These are phyloP conservation scores for Naumovozyma dairenensis DNA, from an alignment of 805 yeast species.

Conservation along the genomic window DNA sequence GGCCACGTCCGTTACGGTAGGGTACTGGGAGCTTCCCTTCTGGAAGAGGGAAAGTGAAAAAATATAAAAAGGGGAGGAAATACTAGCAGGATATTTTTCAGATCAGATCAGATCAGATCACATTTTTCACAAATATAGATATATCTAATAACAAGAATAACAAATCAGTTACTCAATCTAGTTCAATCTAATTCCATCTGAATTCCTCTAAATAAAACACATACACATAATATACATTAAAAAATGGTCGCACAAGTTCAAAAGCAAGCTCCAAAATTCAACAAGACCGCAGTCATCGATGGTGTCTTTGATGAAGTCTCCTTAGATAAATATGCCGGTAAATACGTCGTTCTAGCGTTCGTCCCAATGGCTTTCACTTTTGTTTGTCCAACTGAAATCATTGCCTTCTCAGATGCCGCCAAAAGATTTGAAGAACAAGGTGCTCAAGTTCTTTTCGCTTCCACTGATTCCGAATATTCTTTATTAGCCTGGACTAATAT, in stretches of 20 bases:
- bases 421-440: conserved; percentile 81
- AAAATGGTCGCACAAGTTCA: conserved; percentile 86
- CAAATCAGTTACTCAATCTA: no score
- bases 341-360: conserved; percentile 95
- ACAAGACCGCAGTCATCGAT: conserved; percentile 93
- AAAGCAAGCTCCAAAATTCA: conserved; percentile 94
- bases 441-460: conserved; percentile 86
- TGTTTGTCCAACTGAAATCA: conserved; percentile 98
- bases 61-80: no score
- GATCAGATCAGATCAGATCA: no score
- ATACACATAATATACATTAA: conserved; percentile 5
- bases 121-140: no score
- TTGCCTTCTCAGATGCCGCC: conserved; percentile 95
- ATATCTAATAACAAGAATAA: no score
- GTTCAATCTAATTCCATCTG: background rate
- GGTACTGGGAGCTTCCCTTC: no score
- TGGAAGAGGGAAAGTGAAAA: no score
- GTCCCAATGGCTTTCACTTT: conserved; percentile 99
- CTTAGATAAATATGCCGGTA: conserved; percentile 92
- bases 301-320: conserved; percentile 93
- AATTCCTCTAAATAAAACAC: background rate
- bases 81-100: no score
- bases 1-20: no score
- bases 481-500: conserved; percentile 97
- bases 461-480: conserved; percentile 97